A percentile compares a stretch with the other conserved stretches of the same genome.
These are phyloP conservation scores for Aspergillus sp. DNA, from an alignment of 2,329 filamentous ascomycete genomes.

Conservation along the genomic window DNA sequence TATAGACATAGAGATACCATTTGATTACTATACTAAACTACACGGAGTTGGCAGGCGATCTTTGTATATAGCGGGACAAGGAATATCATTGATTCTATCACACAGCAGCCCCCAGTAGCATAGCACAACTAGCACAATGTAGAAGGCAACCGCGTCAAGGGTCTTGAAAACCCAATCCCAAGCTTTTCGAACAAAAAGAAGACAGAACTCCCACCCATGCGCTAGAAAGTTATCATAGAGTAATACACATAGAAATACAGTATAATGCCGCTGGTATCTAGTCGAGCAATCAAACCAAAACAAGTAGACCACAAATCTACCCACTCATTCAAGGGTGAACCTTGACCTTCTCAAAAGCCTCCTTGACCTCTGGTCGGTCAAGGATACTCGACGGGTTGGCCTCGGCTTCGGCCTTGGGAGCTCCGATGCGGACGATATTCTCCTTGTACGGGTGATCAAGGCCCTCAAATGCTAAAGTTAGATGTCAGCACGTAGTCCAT, in stretches of 20 bases:
- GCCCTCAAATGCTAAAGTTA: conserved; percentile 80
- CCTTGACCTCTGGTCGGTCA: conserved; percentile 40
- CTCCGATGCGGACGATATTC: conserved; percentile 78
- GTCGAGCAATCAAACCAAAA: conserved; percentile 17
- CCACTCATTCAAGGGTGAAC: conserved; percentile 24
- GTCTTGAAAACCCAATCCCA: conserved; percentile 12
- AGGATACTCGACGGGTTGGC: conserved; percentile 35
- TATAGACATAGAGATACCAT: conserved; percentile 36
- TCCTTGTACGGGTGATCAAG: conserved; percentile 85
- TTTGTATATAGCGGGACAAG: conserved; percentile 18
- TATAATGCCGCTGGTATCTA: conserved; percentile 21
- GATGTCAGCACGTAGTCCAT: background rate
- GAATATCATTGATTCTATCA: conserved; percentile 11
- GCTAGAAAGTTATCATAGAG: conserved; percentile 40
- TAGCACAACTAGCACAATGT: background rate
- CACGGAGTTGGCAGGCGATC: conserved; percentile 24
- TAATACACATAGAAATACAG: conserved; percentile 34
- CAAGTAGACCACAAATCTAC: background rate
- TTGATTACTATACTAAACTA: background rate
- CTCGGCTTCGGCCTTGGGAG: conserved; percentile 40
- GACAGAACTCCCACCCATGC: conserved; percentile 44
- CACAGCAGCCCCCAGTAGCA: conserved; percentile 1
- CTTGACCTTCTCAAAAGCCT: conserved; percentile 43
- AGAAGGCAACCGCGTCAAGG: background rate
- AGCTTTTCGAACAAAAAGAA: conserved; percentile 8